These are phyloP conservation scores for Diaporthe capsici DNA, from an alignment of 2,329 filamentous ascomycete genomes.

Conservation along the genomic window DNA sequence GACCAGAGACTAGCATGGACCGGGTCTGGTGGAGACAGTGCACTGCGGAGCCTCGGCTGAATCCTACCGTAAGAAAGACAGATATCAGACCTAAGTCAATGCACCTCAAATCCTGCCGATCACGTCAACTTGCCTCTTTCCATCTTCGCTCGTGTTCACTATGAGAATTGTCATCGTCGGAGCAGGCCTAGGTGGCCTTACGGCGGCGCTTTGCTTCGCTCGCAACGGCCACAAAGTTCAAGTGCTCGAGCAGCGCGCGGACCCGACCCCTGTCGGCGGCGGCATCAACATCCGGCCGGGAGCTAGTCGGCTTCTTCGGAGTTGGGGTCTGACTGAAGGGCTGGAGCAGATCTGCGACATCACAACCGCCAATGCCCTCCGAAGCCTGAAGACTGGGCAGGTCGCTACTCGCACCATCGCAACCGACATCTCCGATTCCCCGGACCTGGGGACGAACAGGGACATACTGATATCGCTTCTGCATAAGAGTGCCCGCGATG, in stretches of 20 bases:
- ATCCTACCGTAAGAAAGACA: not conserved
- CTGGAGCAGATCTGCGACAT: constrained; percentile 35
- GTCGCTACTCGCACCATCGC: constrained; percentile 38
- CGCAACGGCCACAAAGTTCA: constrained; percentile 41
- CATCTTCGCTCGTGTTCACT: not conserved
- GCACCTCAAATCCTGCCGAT: no score
- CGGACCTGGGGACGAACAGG: constrained; percentile 43
- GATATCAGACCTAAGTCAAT: not conserved
- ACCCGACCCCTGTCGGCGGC: constrained; percentile 41
- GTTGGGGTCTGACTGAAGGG: constrained; percentile 41
- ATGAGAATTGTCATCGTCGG: constrained; percentile 46
- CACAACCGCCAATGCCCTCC: constrained; percentile 39
- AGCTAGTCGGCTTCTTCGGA: constrained; percentile 42
- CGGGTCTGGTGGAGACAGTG: not conserved
- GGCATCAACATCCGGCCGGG: constrained; percentile 44
- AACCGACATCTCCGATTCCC: constrained; percentile 39
- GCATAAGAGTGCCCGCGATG: constrained; percentile 22
- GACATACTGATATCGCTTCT: constrained; percentile 41
- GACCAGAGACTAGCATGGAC: not conserved
- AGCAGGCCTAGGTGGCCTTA: constrained; percentile 45
- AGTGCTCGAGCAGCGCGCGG: constrained; percentile 43
- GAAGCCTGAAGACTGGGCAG: constrained; percentile 41
- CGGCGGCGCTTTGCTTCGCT: constrained; percentile 42
- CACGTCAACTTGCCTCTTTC: not conserved
- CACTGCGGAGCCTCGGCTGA: not conserved